These are phyloP conservation scores for Ehretia macrophylla DNA, from an alignment of 257 asterid genomes.

Conservation along the genomic window DNA sequence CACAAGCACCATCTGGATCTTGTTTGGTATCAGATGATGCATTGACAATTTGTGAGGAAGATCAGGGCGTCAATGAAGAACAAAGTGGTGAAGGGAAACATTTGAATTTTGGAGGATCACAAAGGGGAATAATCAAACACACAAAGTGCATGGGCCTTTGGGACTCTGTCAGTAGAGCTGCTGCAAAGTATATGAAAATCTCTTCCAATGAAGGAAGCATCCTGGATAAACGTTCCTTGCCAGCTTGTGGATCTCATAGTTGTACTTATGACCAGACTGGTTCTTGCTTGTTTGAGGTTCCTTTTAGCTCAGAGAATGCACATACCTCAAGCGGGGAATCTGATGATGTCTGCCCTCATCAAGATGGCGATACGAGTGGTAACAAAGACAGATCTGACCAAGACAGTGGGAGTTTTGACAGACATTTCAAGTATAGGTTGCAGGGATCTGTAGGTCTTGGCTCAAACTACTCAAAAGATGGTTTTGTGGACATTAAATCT, in stretches of 20 bases:
- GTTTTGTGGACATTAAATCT: conserved; percentile 7
- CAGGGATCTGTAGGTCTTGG: not conserved
- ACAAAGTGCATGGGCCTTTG: too few species aligned
- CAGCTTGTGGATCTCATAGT: conserved; percentile 35
- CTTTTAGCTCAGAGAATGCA: conserved; percentile 45
- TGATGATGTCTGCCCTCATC: conserved; percentile 31
- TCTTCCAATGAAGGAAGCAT: conserved; percentile 32
- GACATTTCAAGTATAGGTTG: too few species aligned
- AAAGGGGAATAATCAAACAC: too few species aligned
- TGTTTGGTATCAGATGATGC: conserved; percentile 9
- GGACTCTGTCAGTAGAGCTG: too few species aligned
- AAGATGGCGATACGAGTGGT: conserved; percentile 47
- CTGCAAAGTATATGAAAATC: too few species aligned
- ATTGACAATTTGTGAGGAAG: not conserved
- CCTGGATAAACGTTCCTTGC: conserved; percentile 23
- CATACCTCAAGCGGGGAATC: conserved; percentile 32
- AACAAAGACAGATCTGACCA: conserved; percentile 35
- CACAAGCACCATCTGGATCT: conserved; percentile 26
- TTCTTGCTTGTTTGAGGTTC: conserved; percentile 54
- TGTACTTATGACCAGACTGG: conserved; percentile 35
- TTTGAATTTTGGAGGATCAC: too few species aligned
- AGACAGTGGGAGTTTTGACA: conserved; percentile 28
- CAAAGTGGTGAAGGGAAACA: conserved; percentile 40
- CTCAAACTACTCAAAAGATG: conserved; percentile 10
- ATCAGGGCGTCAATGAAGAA: conserved; percentile 36